Base-by-base conservation (phyloP, 768 basidiomycete species). In the Lactarius sp. region DNA sequence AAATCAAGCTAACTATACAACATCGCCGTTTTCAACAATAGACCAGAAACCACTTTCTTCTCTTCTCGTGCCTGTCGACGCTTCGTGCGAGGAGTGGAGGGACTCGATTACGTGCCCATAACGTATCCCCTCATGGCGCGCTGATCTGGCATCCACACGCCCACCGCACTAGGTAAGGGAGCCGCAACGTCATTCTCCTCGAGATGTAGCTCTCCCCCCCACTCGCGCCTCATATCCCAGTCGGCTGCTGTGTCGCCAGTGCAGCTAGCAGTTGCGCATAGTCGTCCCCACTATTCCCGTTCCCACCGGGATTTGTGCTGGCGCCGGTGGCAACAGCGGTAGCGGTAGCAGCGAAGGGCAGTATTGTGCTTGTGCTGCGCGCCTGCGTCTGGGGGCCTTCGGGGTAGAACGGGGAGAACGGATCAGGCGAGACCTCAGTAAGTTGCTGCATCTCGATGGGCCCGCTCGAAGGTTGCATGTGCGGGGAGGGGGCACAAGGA, bases 341-440 rank as follows among this genome's bases (percentile, higher is more conserved):
- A 27, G 27, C 27, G 27, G 27, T 27, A 27, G 27, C 27, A 27
- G 27, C 2, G 27, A 27, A 31, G 37, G 56, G 13, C 16, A 47
- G 13, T 31, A 56, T 22, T 13, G 68, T 31, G 71, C 41, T 56
- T 69, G 59, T 47, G 69, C 59, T 52, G 64, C 59, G 67, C 34
- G 18, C 65, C 58, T 61, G 69, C 66, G 64, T 22, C 58, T 59
- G 59, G 37, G 73, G 59, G 69, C 77, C 75, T 67, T 90, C 87
- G 0, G 88, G 85, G 70, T 80, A 89, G 77, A 90, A 89, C 0
- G 90, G 90, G 69, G 88, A 92, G 75, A 92, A 92, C 51, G 90
- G 73, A 36, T 79, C 80, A 6, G 81, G 76, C 3, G 89, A 87
- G 49, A 92, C 78, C 20, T 91, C 88, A 1, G 83, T 84, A 37